phyloP scores from a whole-genome alignment of 805 yeast species.

The Kodamaea hsintzibuensis region DNA sequence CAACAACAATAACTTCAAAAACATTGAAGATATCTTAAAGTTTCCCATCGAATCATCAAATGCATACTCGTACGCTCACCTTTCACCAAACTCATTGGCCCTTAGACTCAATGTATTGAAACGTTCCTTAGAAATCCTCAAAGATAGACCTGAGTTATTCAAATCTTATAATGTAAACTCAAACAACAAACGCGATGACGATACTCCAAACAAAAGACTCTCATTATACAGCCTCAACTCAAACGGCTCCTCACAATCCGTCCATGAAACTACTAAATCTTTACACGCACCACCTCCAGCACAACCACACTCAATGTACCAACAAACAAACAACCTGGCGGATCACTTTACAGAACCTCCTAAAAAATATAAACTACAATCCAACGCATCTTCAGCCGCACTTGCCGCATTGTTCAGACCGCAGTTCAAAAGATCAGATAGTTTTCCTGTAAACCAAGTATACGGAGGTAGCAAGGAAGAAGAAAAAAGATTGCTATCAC shows the following conservation, averaged over 20 bases:
- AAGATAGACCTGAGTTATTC: slow-evolving; percentile 59
- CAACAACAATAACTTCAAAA: slow-evolving; percentile 10
- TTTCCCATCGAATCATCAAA: slow-evolving; percentile 81
- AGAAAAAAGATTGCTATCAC: slow-evolving; percentile 7
- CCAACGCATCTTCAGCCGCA: slow-evolving; percentile 50
- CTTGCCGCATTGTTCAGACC: slow-evolving; percentile 47
- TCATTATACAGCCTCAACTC: slow-evolving; percentile 12
- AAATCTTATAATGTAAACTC: slow-evolving; percentile 18
- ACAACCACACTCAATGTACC: slow-evolving; percentile 10
- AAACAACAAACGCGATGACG: slow-evolving; percentile 7
- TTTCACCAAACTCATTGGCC: slow-evolving; percentile 79
- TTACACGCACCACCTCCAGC: slow-evolving; percentile 11
- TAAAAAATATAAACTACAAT: slow-evolving; percentile 24
- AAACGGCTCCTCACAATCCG: slow-evolving; percentile 10
- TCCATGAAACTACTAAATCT: slow-evolving; percentile 3
- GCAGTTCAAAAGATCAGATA: slow-evolving; percentile 35
- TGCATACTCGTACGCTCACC: slow-evolving; percentile 80
- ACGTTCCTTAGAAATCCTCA: slow-evolving; percentile 70
- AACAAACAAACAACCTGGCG: slow-evolving; percentile 18
- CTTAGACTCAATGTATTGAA: slow-evolving; percentile 72
- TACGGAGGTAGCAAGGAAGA: slow-evolving; percentile 12
- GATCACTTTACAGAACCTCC: slow-evolving; percentile 16
- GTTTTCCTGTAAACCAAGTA: slow-evolving; percentile 29
- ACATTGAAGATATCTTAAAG: slow-evolving; percentile 45
- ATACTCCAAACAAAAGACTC: slow-evolving; percentile 1